These are phyloP conservation scores for Trichopus zeylanicus DNA, from an alignment of 116 monocot genomes.

Conservation along the genomic window DNA sequence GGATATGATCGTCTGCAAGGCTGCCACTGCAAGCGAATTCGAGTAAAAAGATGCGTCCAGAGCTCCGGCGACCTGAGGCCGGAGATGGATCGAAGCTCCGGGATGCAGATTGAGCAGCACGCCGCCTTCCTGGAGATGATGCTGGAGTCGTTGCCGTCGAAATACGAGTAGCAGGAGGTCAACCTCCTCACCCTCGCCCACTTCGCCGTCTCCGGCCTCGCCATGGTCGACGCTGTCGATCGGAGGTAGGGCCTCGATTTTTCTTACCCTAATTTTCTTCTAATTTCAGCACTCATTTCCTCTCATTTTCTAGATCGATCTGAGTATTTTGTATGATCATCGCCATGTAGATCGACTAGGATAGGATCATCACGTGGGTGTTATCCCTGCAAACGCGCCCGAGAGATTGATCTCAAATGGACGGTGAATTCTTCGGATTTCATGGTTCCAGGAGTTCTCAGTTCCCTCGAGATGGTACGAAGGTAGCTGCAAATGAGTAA, in stretches of 20 bases:
- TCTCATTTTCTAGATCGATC: background rate
- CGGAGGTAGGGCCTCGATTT: conserved; percentile 21
- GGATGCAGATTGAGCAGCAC: conserved; percentile 55
- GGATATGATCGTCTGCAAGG: no score
- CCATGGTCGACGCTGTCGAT: conserved; percentile 71
- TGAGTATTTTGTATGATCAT: background rate
- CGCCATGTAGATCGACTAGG: conserved; percentile 53
- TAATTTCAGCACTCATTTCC: background rate
- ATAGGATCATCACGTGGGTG: conserved; percentile 64
- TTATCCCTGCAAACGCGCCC: conserved; percentile 68
- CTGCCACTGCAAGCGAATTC: no score
- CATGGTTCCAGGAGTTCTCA: conserved; percentile 69
- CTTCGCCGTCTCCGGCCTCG: conserved; percentile 84
- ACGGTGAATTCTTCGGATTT: conserved; percentile 88
- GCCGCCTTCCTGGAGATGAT: conserved; percentile 47
- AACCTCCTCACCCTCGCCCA: conserved; percentile 92
- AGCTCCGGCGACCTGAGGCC: background rate
- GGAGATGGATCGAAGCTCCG: conserved; percentile 5
- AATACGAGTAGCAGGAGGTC: conserved; percentile 85
- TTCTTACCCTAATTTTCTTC: background rate
- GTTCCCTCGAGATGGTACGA: conserved; percentile 12
- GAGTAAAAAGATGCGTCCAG: background rate
- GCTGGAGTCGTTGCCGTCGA: conserved; percentile 41
- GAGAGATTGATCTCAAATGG: conserved; percentile 14
- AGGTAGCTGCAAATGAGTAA: conserved; percentile 20